Evolutionary conservation across 73 alveolate genomes (phyloP).

Genomic region (Stentor roeselii): DNA sequence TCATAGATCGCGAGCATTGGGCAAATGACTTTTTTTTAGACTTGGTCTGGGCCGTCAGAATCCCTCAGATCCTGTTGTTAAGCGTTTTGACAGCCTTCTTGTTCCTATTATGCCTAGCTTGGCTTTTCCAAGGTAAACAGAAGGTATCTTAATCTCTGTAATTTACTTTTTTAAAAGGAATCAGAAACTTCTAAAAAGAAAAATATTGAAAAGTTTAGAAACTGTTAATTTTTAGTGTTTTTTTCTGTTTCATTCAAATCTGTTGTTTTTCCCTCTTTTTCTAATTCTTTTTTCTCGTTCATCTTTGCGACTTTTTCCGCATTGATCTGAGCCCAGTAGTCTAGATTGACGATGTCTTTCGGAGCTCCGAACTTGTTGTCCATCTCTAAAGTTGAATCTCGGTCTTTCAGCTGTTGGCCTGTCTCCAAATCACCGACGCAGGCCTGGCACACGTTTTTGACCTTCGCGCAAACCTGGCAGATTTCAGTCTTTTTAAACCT

Average conservation of each 20-base stretch:
- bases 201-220: conserved; percentile 76
- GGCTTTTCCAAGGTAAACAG: too few species aligned
- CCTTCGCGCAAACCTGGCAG: conserved; percentile 96
- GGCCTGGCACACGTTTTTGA: conserved; percentile 95
- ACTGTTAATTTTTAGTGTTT: conserved; percentile 61
- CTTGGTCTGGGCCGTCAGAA: background rate
- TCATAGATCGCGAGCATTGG: background rate
- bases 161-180: too few species aligned
- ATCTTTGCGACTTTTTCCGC: conserved; percentile 62
- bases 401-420: conserved; percentile 92
- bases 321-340: conserved; percentile 87
- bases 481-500: conserved; percentile 95
- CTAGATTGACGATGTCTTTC: conserved; percentile 88
- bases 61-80: too few species aligned
- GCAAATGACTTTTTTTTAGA: background rate
- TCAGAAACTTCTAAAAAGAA: too few species aligned
- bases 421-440: conserved; percentile 93
- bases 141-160: too few species aligned
- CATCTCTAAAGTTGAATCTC: conserved; percentile 87
- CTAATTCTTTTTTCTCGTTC: conserved; percentile 68
- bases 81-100: too few species aligned
- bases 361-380: conserved; percentile 84
- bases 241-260: conserved; percentile 40
- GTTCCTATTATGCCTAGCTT: too few species aligned
- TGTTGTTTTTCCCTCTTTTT: conserved; percentile 47